Percentiles rank a stretch among this genome's conserved stretches.
Evolutionary conservation across 73 alveolate species (phyloP).

Genomic region (Strombidium stylifer): DNA sequence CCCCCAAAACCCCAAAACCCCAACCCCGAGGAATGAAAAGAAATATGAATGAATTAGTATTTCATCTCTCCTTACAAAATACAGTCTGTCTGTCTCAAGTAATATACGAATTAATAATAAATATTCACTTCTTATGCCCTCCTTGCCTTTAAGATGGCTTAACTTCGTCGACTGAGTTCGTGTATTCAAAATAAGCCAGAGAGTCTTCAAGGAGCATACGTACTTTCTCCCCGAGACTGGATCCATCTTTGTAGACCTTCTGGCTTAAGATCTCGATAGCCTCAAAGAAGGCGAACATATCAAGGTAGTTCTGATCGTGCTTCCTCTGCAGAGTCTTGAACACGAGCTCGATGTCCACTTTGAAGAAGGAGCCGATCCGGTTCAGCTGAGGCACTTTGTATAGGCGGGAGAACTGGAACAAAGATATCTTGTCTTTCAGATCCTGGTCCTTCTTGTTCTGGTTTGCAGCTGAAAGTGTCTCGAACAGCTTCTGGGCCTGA

Average conservation of each 20-base stretch:
- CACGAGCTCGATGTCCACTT: slow-evolving; percentile 36
- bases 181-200: too few species aligned
- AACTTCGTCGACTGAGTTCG: too few species aligned
- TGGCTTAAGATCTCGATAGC: neutral
- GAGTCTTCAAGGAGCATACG: too few species aligned
- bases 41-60: too few species aligned
- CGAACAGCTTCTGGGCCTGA: slow-evolving; percentile 16
- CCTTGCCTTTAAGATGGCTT: too few species aligned
- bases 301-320: neutral
- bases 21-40: too few species aligned
- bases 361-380: slow-evolving; percentile 1
- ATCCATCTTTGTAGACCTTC: neutral
- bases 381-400: slow-evolving; percentile 1
- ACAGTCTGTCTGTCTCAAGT: too few species aligned
- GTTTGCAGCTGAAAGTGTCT: neutral
- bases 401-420: slow-evolving; percentile 11
- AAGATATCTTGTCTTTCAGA: slow-evolving; percentile 2
- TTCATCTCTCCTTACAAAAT: too few species aligned
- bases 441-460: neutral
- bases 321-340: slow-evolving; percentile 36
- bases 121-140: too few species aligned
- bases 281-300: neutral
- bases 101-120: too few species aligned
- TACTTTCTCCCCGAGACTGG: too few species aligned
- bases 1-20: too few species aligned